Evolutionary conservation across 2,329 filamentous ascomycete genomes (phyloP).

Genomic region (Paecilomyces sp.): DNA sequence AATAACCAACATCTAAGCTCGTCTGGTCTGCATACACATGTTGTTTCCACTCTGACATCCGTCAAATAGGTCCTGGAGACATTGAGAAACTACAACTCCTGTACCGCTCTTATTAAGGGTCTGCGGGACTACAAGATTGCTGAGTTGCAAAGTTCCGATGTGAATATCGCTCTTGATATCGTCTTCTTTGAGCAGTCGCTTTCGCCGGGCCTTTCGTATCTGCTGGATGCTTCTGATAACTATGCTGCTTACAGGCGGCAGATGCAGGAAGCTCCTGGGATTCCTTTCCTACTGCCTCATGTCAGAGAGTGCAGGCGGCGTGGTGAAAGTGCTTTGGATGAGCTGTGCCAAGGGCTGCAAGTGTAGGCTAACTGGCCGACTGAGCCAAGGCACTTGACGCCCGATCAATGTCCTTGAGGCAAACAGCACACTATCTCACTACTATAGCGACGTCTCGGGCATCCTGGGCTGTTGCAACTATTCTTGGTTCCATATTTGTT

Average conservation of each 20-base stretch:
- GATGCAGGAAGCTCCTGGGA: constrained; percentile 23
- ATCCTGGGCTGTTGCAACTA: background rate
- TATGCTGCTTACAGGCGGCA: constrained; percentile 27
- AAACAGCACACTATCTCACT: no score
- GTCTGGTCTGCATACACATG: background rate
- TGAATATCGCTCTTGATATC: constrained; percentile 6
- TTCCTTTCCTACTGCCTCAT: constrained; percentile 34
- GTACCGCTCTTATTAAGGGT: constrained; percentile 28
- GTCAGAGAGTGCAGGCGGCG: constrained; percentile 23
- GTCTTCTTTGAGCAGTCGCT: constrained; percentile 17
- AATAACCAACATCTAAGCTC: background rate
- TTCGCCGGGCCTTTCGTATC: constrained; percentile 15
- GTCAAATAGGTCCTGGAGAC: constrained; percentile 19
- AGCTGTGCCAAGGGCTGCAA: constrained; percentile 15
- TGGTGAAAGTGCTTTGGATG: constrained; percentile 19
- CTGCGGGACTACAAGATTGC: constrained; percentile 25
- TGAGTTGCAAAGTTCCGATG: constrained; percentile 12
- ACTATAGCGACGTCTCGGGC: background rate
- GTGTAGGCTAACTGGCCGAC: background rate
- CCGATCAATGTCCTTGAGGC: background rate
- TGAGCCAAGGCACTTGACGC: background rate
- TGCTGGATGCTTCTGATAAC: constrained; percentile 25
- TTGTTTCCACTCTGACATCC: constrained; percentile 2
- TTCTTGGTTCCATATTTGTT: background rate
- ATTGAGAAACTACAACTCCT: constrained; percentile 28